A percentile compares a stretch with the other conserved stretches of the same genome.
Conservation (phyloP, 208 protist species). For the Leishmania martiniquensis region DNA sequence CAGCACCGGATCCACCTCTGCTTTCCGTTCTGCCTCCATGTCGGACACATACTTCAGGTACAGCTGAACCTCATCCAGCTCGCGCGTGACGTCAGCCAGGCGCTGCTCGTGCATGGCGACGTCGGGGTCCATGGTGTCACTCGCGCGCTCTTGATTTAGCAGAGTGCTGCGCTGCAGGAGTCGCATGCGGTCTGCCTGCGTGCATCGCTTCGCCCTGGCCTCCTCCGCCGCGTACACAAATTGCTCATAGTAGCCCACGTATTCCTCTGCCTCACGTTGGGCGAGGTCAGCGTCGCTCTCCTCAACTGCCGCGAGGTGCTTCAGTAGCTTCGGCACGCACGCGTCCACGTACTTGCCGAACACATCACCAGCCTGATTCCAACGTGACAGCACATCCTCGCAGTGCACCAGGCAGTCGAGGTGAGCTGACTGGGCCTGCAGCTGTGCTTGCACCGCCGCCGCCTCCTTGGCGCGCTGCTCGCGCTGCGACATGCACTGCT, state of each 20-base stretch:
- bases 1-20: constrained; percentile 76
- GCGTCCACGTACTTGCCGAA: constrained; percentile 86
- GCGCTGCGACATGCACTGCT: constrained; percentile 62
- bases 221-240: constrained; percentile 82
- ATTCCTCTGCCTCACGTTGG: constrained; percentile 74
- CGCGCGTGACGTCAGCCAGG: constrained; percentile 39
- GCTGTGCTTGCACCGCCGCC: constrained; percentile 38
- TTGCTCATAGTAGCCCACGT: constrained; percentile 75
- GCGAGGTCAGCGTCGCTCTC: constrained; percentile 63
- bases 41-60: constrained; percentile 64
- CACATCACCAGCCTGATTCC: constrained; percentile 49
- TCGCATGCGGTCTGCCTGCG: constrained; percentile 74
- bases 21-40: constrained; percentile 66
- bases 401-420: constrained; percentile 44
- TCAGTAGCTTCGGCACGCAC: constrained; percentile 92
- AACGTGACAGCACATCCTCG: constrained; percentile 58
- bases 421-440: constrained; percentile 56
- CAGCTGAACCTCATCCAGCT: constrained; percentile 70
- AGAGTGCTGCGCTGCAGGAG: constrained; percentile 46
- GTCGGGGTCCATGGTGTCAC: constrained; percentile 67
- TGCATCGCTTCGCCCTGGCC: constrained; percentile 67
- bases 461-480: constrained; percentile 55
- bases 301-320: constrained; percentile 88
- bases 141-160: constrained; percentile 53
- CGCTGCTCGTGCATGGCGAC: constrained; percentile 39